Percentiles rank a stretch among this genome's conserved stretches.
Evolutionary conservation across 768 basidiomycete genomes (phyloP).

Genomic region (Podaxis sp.): DNA sequence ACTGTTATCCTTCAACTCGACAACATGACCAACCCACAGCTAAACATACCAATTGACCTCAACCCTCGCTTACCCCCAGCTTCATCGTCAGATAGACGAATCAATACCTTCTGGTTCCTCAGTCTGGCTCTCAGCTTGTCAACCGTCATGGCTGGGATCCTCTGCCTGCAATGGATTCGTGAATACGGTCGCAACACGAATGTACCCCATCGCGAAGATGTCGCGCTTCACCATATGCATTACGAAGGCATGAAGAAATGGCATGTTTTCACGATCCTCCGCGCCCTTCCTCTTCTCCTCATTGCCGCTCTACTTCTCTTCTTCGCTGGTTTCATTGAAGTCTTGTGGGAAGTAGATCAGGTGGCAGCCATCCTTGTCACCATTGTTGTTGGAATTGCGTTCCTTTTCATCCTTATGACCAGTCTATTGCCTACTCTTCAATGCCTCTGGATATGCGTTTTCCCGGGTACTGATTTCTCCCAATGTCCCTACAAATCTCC

Average conservation of each 20-base stretch:
- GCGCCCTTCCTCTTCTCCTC: conserved; percentile 17
- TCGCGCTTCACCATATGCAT: conserved; percentile 19
- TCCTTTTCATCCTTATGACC: conserved; percentile 16
- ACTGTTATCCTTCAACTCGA: conserved; percentile 16
- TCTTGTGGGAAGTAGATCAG: conserved; percentile 16
- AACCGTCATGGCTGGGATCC: conserved; percentile 18
- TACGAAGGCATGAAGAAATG: conserved; percentile 19
- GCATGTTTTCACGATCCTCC: conserved; percentile 19
- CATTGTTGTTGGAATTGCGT: conserved; percentile 10
- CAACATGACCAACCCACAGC: conserved; percentile 19
- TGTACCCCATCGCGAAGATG: conserved; percentile 7
- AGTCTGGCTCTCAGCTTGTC: conserved; percentile 15
- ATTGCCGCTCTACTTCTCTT: conserved; percentile 19
- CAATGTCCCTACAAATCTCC: conserved; percentile 17
- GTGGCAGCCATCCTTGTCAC: conserved; percentile 15
- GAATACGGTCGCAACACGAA: conserved; percentile 20
- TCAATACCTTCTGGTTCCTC: conserved; percentile 19
- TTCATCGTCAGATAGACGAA: conserved; percentile 2
- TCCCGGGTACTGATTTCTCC: neutral
- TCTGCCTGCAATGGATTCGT: conserved; percentile 23
- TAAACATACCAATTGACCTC: neutral
- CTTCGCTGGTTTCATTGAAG: conserved; percentile 21
- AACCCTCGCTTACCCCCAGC: neutral
- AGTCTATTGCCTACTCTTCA: conserved; percentile 19
- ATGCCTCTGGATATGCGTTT: neutral